Conservation (phyloP, 192 early-diverging fungal species). For the Lunasporangiospora selenospora region DNA sequence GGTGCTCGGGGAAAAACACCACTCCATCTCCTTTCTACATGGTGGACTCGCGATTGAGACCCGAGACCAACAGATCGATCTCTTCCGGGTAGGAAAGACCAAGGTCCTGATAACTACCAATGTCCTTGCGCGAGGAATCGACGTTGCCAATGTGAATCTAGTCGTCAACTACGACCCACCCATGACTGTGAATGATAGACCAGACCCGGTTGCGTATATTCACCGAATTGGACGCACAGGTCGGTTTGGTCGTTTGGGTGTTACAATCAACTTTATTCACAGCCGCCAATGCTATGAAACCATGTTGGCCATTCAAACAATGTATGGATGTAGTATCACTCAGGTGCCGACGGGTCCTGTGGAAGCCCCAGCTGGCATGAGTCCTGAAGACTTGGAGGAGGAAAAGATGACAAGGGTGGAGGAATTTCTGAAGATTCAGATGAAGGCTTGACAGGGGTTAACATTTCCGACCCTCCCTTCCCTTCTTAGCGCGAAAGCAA, state of each 20-base stretch:
- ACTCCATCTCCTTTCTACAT: constrained; percentile 78
- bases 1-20: constrained; percentile 52
- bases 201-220: constrained; percentile 92
- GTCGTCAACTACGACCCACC: constrained; percentile 98
- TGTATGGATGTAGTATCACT: constrained; percentile 76
- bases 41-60: constrained; percentile 72
- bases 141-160: constrained; percentile 92
- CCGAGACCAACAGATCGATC: constrained; percentile 70
- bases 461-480: not conserved
- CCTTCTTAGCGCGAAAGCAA: too few relatives aligned
- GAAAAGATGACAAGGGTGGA: constrained; percentile 20
- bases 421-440: constrained; percentile 9
- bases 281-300: constrained; percentile 67
- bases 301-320: constrained; percentile 77
- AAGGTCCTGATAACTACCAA: constrained; percentile 73
- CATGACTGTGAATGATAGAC: constrained; percentile 36
- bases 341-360: constrained; percentile 63
- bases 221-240: constrained; percentile 98
- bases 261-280: constrained; percentile 95
- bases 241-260: constrained; percentile 93
- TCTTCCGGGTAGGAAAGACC: constrained; percentile 55
- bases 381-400: not conserved
- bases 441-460: constrained; percentile 7
- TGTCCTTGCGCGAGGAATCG: constrained; percentile 82
- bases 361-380: not conserved